phyloP scores from a whole-genome alignment of 2,329 filamentous ascomycete species.

The Elsinoe fawcettii region DNA sequence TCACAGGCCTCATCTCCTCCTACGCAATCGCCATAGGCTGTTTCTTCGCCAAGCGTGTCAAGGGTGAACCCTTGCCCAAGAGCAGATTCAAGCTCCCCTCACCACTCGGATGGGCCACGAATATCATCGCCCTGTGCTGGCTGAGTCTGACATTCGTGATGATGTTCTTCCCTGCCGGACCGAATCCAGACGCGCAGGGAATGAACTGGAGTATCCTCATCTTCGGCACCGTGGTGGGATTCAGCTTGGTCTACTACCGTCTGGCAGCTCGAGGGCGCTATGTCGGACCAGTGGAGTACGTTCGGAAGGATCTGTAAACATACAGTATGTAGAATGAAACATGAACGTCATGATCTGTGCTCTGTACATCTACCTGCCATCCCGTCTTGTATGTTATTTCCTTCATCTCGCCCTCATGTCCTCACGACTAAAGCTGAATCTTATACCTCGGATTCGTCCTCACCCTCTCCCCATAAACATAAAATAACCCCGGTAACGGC shows the following conservation, averaged over 20 bases:
- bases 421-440: background rate
- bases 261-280: background rate
- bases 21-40: constrained; percentile 19
- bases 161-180: constrained; percentile 18
- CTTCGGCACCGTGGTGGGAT: constrained; percentile 19
- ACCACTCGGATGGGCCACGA: constrained; percentile 1
- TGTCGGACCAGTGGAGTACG: constrained; percentile 14
- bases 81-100: constrained; percentile 19
- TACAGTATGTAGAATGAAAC: too few species aligned
- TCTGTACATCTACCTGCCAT: too few species aligned
- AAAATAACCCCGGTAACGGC: constrained; percentile 40
- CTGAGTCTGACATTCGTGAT: constrained; percentile 16
- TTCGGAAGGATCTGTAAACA: constrained; percentile 7
- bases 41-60: constrained; percentile 17
- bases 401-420: too few species aligned
- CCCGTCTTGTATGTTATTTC: too few species aligned
- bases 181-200: constrained; percentile 19
- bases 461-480: constrained; percentile 41
- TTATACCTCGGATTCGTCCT: constrained; percentile 25
- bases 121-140: constrained; percentile 15
- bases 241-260: constrained; percentile 19
- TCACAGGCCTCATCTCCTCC: constrained; percentile 17
- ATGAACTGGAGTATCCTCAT: constrained; percentile 28
- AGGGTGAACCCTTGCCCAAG: constrained; percentile 16
- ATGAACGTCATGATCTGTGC: too few species aligned